Conservation (phyloP, 1,284 basidiomycete genomes). For the Sutorius eximius region DNA sequence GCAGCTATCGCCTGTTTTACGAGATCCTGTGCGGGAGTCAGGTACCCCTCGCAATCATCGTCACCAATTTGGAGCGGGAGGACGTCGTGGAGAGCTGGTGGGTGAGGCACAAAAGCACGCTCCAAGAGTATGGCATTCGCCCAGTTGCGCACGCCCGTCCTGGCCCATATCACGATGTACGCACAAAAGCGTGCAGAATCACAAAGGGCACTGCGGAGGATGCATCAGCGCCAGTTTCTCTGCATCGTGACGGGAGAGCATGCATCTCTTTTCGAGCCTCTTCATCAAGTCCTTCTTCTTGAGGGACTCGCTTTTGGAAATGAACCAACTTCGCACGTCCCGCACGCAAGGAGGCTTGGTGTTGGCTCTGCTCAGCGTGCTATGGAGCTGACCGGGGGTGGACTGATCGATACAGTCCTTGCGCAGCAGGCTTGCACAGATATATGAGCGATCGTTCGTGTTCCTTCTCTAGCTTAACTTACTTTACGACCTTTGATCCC, state of each 20-base stretch:
- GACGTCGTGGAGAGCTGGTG: slow-evolving; percentile 33
- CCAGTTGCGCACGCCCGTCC: slow-evolving; percentile 26
- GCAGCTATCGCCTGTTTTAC: slow-evolving; percentile 40
- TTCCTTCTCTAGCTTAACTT: background rate
- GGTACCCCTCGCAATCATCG: slow-evolving; percentile 38
- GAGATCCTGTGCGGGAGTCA: slow-evolving; percentile 33
- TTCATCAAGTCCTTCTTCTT: too few species aligned
- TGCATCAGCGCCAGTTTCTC: background rate
- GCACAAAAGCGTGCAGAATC: background rate
- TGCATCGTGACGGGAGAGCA: too few species aligned
- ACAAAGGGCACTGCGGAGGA: background rate
- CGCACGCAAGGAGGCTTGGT: too few species aligned
- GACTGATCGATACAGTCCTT: too few species aligned
- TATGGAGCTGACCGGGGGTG: too few species aligned
- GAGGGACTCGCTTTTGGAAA: too few species aligned
- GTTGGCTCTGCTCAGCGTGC: too few species aligned
- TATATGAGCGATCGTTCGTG: background rate
- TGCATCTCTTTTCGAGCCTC: too few species aligned
- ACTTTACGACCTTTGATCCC: too few species aligned
- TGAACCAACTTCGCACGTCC: too few species aligned
- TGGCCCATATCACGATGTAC: background rate
- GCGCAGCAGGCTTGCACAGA: too few species aligned
- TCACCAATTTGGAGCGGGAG: slow-evolving; percentile 38
- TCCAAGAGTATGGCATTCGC: slow-evolving; percentile 25
- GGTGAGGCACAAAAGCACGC: slow-evolving; percentile 18